These are phyloP conservation scores for Solanum ahanhuiri DNA, from an alignment of 257 asterid genomes.

Conservation along the genomic window DNA sequence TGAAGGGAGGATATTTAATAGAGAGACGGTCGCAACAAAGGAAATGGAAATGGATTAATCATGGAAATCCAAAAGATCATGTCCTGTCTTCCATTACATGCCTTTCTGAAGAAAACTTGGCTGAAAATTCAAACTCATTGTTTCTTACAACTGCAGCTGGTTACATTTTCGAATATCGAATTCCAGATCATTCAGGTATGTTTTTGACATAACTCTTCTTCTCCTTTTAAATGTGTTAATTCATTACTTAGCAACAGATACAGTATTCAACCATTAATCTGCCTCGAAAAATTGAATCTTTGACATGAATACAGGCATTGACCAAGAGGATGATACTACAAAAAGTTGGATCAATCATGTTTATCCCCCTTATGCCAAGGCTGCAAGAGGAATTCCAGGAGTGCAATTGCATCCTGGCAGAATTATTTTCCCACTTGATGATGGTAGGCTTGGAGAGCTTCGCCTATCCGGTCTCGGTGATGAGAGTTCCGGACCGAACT, in stretches of 20 bases:
- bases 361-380: slow-evolving; percentile 71
- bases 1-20: slow-evolving; percentile 52
- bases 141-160: slow-evolving; percentile 61
- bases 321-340: slow-evolving; percentile 21
- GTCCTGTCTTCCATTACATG: slow-evolving; percentile 61
- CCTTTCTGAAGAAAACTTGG: slow-evolving; percentile 23
- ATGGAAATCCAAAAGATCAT: slow-evolving; percentile 62
- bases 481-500: slow-evolving; percentile 43
- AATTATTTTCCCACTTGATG: slow-evolving; percentile 55
- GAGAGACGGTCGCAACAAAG: slow-evolving; percentile 58
- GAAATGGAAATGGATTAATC: slow-evolving; percentile 87
- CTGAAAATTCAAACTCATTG: slow-evolving; percentile 21
- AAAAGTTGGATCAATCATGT: slow-evolving; percentile 58
- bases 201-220: neutral
- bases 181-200: slow-evolving; percentile 37
- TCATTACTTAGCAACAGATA: neutral
- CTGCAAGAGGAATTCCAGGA: slow-evolving; percentile 50
- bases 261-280: neutral
- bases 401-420: slow-evolving; percentile 57
- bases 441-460: slow-evolving; percentile 80
- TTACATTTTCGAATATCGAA: slow-evolving; percentile 52
- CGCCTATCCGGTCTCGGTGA: slow-evolving; percentile 65
- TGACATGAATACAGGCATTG: slow-evolving; percentile 23
- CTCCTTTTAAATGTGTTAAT: neutral
- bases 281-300: neutral